Evolutionary conservation across 257 asterid species (phyloP).

Genomic region (Nicotiana obtusifolia): DNA sequence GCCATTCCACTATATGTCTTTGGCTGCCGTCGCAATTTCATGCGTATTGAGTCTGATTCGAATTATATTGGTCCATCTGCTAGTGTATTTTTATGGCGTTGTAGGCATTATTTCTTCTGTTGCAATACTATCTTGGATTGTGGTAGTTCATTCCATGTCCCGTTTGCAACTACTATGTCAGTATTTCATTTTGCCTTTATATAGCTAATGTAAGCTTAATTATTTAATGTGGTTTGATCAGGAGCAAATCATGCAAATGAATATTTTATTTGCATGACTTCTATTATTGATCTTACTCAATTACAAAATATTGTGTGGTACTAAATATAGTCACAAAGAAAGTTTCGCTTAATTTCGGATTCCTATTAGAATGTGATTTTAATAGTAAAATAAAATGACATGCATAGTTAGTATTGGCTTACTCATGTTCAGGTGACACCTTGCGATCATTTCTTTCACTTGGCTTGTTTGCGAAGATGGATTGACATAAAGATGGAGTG

Average conservation of each 20-base stretch:
- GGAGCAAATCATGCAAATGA: slow-evolving; percentile 52
- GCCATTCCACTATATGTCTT: slow-evolving; percentile 71
- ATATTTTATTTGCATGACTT: slow-evolving; percentile 86
- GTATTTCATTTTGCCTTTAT: background rate
- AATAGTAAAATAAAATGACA: too few species aligned
- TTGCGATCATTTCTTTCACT: slow-evolving; percentile 60
- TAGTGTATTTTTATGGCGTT: slow-evolving; percentile 60
- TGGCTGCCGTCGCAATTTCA: slow-evolving; percentile 81
- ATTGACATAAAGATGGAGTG: slow-evolving; percentile 77
- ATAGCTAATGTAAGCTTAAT: background rate
- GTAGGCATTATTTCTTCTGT: slow-evolving; percentile 67
- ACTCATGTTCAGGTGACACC: background rate
- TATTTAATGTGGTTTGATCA: slow-evolving; percentile 33
- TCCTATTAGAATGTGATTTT: too few species aligned
- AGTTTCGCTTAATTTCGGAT: too few species aligned
- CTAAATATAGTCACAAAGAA: background rate
- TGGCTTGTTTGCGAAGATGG: slow-evolving; percentile 84
- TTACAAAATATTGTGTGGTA: slow-evolving; percentile 85
- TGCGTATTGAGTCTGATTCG: slow-evolving; percentile 66
- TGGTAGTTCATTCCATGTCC: slow-evolving; percentile 86
- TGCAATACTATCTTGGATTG: slow-evolving; percentile 83
- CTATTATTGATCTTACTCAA: slow-evolving; percentile 46
- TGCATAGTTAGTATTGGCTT: too few species aligned
- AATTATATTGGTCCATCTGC: slow-evolving; percentile 52
- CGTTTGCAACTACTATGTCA: slow-evolving; percentile 23